These are phyloP conservation scores for Hemisphaericaspora xylofermentans DNA, from an alignment of 1,139 yeast species.

Conservation along the genomic window DNA sequence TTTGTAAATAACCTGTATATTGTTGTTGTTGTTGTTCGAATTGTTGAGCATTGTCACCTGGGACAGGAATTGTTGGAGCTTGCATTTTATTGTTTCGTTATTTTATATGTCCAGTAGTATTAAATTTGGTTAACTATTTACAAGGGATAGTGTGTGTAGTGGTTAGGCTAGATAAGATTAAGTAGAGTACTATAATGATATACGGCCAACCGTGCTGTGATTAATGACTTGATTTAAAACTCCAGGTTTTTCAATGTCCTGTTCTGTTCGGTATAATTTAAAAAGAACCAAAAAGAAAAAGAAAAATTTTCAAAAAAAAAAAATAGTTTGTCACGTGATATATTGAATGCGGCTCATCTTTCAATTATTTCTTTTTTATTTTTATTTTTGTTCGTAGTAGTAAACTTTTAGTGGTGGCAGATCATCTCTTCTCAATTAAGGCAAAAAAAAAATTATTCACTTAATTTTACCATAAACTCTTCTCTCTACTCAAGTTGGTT, in stretches of 20 bases:
- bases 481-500: not conserved
- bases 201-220: too few species aligned
- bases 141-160: not conserved
- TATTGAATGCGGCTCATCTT: constrained; percentile 3
- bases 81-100: constrained; percentile 34
- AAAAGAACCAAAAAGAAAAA: not conserved
- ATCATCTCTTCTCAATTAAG: constrained; percentile 1
- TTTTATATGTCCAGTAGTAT: too few species aligned
- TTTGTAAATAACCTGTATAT: constrained; percentile 45
- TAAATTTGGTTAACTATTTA: not conserved
- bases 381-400: not conserved
- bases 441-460: not conserved
- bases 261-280: too few species aligned
- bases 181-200: not conserved
- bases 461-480: not conserved
- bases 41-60: constrained; percentile 45
- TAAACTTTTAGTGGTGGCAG: not conserved
- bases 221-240: too few species aligned
- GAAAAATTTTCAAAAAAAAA: not conserved
- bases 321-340: not conserved
- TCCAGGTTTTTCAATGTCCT: too few species aligned
- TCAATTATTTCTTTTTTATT: not conserved
- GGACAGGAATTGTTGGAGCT: constrained; percentile 59
- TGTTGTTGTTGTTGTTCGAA: constrained; percentile 21
- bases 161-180: not conserved